phyloP scores from a whole-genome alignment of 1,284 basidiomycete genomes.

The Microbotryomycetes sp. region DNA sequence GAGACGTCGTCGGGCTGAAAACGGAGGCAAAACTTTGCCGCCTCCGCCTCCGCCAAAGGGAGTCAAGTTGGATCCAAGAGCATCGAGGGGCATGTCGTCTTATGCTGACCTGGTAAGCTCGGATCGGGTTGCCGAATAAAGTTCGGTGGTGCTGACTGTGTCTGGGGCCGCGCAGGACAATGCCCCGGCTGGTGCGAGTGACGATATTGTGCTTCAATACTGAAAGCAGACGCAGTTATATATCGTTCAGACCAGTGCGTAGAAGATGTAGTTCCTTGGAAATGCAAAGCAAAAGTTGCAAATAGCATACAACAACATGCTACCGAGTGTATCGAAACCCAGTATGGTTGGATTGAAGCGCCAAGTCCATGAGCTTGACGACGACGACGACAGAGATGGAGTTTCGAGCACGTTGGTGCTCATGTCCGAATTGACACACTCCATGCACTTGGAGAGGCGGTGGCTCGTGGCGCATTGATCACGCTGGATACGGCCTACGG shows the following conservation, averaged over 20 bases:
- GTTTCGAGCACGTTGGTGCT: no score
- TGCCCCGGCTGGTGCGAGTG: constrained; percentile 3
- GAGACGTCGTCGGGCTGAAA: neutral
- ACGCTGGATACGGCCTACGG: no score
- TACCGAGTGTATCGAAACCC: neutral
- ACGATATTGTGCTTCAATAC: constrained; percentile 14
- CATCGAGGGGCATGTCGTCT: constrained; percentile 12
- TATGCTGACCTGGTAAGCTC: constrained; percentile 28
- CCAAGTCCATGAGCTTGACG: no score
- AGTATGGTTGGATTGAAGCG: no score
- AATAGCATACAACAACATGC: neutral
- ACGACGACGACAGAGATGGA: no score
- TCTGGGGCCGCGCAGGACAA: constrained; percentile 5
- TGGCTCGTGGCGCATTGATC: neutral
- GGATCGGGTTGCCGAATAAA: no score
- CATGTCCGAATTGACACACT: no score
- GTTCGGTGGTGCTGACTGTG: neutral
- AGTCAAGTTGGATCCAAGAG: constrained; percentile 21
- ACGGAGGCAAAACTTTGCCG: neutral
- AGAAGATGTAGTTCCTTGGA: neutral
- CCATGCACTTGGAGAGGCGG: no score
- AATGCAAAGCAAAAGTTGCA: neutral
- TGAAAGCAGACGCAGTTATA: constrained; percentile 1
- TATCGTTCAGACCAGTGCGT: neutral
- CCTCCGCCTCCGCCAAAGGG: constrained; percentile 27